A percentile compares a stretch with the other conserved stretches of the same genome.
Conservation (phyloP, 2,329 filamentous ascomycete species). For the Alternaria brassicicola region DNA sequence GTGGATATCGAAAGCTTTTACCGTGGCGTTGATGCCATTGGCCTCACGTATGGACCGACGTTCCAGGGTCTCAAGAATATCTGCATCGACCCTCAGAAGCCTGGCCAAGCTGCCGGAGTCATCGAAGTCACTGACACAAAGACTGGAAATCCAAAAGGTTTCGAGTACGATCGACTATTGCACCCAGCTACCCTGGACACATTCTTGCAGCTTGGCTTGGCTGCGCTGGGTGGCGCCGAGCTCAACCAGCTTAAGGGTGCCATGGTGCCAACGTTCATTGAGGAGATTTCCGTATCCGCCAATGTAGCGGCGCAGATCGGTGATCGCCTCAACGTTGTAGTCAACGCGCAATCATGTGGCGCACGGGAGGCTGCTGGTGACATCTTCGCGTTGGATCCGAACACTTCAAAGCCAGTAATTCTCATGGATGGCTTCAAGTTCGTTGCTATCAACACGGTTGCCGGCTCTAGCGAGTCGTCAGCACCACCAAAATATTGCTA, state of each 20-base stretch:
- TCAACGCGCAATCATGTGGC: background rate
- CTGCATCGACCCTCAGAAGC: background rate
- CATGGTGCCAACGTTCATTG: slow-evolving; percentile 19
- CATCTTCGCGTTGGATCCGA: slow-evolving; percentile 16
- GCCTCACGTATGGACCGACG: slow-evolving; percentile 20
- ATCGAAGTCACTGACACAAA: slow-evolving; percentile 19
- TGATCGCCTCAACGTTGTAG: slow-evolving; percentile 13
- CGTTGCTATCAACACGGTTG: slow-evolving; percentile 11
- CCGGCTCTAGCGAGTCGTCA: background rate
- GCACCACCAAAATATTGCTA: slow-evolving; percentile 12
- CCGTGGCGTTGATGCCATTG: slow-evolving; percentile 11
- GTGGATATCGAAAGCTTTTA: slow-evolving; percentile 15
- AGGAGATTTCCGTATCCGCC: slow-evolving; percentile 17
- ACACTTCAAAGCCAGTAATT: slow-evolving; percentile 9
- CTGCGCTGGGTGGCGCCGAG: slow-evolving; percentile 9
- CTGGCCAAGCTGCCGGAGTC: slow-evolving; percentile 7
- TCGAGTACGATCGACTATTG: slow-evolving; percentile 21
- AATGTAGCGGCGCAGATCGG: slow-evolving; percentile 13
- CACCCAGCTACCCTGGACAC: slow-evolving; percentile 28
- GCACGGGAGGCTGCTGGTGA: slow-evolving; percentile 13
- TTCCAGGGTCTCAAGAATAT: slow-evolving; percentile 17
- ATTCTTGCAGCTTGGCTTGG: slow-evolving; percentile 19
- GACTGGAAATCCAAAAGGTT: slow-evolving; percentile 13
- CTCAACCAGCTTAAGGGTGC: slow-evolving; percentile 7
- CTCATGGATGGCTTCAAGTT: slow-evolving; percentile 24